These are phyloP conservation scores for Gracilaria vermiculophylla DNA, from an alignment of 23 red algal genomes.

Conservation along the genomic window DNA sequence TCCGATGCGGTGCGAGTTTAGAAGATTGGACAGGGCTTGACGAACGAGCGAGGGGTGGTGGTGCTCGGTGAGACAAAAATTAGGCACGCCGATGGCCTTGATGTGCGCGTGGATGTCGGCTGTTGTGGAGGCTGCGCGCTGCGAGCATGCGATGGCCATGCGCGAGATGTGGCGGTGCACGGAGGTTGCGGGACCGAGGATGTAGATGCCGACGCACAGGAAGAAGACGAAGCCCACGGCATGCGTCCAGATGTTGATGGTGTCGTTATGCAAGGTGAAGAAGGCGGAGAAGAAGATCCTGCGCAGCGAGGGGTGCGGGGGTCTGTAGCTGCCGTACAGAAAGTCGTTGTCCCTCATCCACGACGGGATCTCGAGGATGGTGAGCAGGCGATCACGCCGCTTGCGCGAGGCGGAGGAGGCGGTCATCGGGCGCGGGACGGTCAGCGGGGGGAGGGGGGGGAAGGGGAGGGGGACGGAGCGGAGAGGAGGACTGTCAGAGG, in stretches of 20 bases:
- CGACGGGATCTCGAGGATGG: slow-evolving; percentile 48
- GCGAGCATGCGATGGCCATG: slow-evolving; percentile 50
- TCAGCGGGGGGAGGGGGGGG: background rate
- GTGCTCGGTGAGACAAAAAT: background rate
- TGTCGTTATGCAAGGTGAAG: slow-evolving; percentile 82
- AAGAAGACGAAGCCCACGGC: slow-evolving; percentile 81
- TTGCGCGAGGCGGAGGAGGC: background rate
- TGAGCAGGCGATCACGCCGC: slow-evolving; percentile 20
- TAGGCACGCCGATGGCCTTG: slow-evolving; percentile 4
- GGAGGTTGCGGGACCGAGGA: slow-evolving; percentile 30
- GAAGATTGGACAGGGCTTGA: slow-evolving; percentile 33
- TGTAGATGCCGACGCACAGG: slow-evolving; percentile 58
- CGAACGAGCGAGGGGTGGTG: background rate
- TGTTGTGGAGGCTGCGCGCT: slow-evolving; percentile 18
- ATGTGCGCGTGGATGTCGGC: slow-evolving; percentile 36
- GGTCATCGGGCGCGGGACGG: background rate
- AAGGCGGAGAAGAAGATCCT: slow-evolving; percentile 59
- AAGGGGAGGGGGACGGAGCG: background rate
- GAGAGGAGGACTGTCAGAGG: too few species aligned
- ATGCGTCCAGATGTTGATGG: slow-evolving; percentile 91
- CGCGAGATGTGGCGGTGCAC: slow-evolving; percentile 34
- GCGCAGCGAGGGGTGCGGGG: slow-evolving; percentile 48
- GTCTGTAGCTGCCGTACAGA: slow-evolving; percentile 64
- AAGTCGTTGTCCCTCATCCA: slow-evolving; percentile 95
- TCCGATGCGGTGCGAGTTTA: slow-evolving; percentile 17